A percentile compares a stretch with the other conserved stretches of the same genome.
phyloP scores from a whole-genome alignment of 495 filamentous ascomycete species.

The Thermothielavioides terrestris region DNA sequence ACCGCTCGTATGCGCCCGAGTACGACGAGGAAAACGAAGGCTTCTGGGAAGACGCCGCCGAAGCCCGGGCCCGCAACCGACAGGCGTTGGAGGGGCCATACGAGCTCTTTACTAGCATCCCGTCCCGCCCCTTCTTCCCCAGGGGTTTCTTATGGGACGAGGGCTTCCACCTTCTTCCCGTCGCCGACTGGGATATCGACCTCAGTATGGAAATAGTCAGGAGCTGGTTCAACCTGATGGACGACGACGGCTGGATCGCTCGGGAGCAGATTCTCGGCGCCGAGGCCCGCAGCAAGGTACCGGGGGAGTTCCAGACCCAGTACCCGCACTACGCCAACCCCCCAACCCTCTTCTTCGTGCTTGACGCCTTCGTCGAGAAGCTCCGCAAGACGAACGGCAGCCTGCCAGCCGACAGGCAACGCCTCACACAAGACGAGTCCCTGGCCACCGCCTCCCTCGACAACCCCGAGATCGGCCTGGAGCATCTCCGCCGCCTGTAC shows the following conservation, averaged over 20 bases:
- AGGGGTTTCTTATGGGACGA: constrained; percentile 97
- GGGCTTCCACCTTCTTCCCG: constrained; percentile 88
- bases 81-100: constrained; percentile 71
- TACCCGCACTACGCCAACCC: constrained; percentile 98
- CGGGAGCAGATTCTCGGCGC: constrained; percentile 90
- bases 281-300: constrained; percentile 96
- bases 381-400: constrained; percentile 41
- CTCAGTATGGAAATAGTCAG: constrained; percentile 85
- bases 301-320: constrained; percentile 87
- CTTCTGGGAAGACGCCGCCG: constrained; percentile 86
- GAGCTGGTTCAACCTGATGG: constrained; percentile 93
- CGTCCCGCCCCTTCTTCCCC: constrained; percentile 92
- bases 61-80: constrained; percentile 55
- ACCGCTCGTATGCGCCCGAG: constrained; percentile 80
- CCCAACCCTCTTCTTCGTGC: constrained; percentile 86
- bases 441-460: constrained; percentile 53
- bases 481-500: constrained; percentile 75
- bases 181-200: constrained; percentile 89
- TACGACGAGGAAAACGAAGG: constrained; percentile 96
- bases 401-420: constrained; percentile 23
- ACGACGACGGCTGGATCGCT: constrained; percentile 96
- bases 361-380: constrained; percentile 75
- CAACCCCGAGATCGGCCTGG: constrained; percentile 56
- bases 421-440: constrained; percentile 24
- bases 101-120: constrained; percentile 87